Conservation (phyloP, 495 filamentous ascomycete species). For the Halenospora varia region DNA sequence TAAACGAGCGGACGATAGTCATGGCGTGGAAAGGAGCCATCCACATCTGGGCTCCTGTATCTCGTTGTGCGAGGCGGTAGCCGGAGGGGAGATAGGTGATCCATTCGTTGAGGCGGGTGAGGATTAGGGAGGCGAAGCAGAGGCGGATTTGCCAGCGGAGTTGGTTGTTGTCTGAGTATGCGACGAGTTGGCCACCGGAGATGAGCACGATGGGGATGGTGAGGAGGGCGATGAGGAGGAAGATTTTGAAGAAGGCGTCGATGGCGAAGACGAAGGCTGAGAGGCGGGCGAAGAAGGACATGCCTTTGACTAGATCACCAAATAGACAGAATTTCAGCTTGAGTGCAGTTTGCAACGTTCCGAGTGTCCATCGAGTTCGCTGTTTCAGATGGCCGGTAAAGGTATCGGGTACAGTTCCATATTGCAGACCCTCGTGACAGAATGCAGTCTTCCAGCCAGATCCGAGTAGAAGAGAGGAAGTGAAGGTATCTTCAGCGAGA, state of each 20-base stretch:
- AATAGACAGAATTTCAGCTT: slow-evolving; percentile 22
- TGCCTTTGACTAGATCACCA: slow-evolving; percentile 15
- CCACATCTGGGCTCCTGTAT: slow-evolving; percentile 18
- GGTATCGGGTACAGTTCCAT: slow-evolving; percentile 46
- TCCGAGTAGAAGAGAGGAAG: slow-evolving; percentile 42
- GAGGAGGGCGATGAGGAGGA: slow-evolving; percentile 38
- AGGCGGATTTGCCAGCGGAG: slow-evolving; percentile 45
- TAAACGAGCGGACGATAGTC: slow-evolving; percentile 19
- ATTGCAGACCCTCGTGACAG: slow-evolving; percentile 48
- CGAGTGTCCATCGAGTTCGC: slow-evolving; percentile 39
- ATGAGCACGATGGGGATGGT: slow-evolving; percentile 44
- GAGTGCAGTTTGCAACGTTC: slow-evolving; percentile 22
- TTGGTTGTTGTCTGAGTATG: slow-evolving; percentile 36
- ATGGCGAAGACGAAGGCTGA: slow-evolving; percentile 32
- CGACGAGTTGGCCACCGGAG: slow-evolving; percentile 40
- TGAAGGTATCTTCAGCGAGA: slow-evolving; percentile 48
- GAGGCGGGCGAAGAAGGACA: slow-evolving; percentile 18
- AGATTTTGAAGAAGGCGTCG: slow-evolving; percentile 37
- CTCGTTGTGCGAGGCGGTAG: slow-evolving; percentile 37
- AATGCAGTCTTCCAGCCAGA: slow-evolving; percentile 49
- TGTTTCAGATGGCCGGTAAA: slow-evolving; percentile 47
- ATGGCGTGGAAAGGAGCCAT: slow-evolving; percentile 21
- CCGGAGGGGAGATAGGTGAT: slow-evolving; percentile 40
- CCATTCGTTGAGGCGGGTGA: slow-evolving; percentile 40
- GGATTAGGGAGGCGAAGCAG: slow-evolving; percentile 37